phyloP scores from a whole-genome alignment of 176 grass and related monocot genomes.

The Ensete ventricosum region DNA sequence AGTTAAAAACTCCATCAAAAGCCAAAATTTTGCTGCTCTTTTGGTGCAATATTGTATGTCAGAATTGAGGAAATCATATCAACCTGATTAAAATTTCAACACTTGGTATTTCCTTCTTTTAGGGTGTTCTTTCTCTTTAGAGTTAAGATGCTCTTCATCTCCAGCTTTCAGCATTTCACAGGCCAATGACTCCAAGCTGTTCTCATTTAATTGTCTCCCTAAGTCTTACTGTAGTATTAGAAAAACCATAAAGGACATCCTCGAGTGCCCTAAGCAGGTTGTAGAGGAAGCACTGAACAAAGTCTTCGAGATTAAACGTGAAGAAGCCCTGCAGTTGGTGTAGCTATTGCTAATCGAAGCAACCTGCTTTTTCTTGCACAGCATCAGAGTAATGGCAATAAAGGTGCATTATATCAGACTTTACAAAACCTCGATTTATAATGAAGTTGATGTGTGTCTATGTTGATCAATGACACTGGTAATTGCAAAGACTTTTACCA shows the following conservation, averaged over 20 bases:
- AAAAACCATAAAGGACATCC: not conserved
- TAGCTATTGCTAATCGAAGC: not conserved
- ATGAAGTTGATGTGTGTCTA: too few relatives aligned
- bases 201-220: not conserved
- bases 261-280: slow-evolving; percentile 30
- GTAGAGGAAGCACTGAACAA: slow-evolving; percentile 68
- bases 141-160: not conserved
- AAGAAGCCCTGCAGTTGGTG: slow-evolving; percentile 31
- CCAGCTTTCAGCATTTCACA: not conserved
- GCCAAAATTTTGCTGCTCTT: not conserved
- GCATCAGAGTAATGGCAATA: too few relatives aligned
- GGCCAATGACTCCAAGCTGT: not conserved
- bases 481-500: too few relatives aligned
- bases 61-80: not conserved
- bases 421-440: too few relatives aligned
- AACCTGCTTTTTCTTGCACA: too few relatives aligned
- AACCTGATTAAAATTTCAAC: not conserved
- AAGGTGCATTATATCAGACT: too few relatives aligned
- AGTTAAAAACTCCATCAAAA: not conserved
- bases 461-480: too few relatives aligned
- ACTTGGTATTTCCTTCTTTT: not conserved
- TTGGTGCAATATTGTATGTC: too few relatives aligned
- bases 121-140: not conserved
- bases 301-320: slow-evolving; percentile 82
- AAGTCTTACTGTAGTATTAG: not conserved